phyloP scores from a whole-genome alignment of 805 yeast genomes.

The Saturnispora kantuleensis region DNA sequence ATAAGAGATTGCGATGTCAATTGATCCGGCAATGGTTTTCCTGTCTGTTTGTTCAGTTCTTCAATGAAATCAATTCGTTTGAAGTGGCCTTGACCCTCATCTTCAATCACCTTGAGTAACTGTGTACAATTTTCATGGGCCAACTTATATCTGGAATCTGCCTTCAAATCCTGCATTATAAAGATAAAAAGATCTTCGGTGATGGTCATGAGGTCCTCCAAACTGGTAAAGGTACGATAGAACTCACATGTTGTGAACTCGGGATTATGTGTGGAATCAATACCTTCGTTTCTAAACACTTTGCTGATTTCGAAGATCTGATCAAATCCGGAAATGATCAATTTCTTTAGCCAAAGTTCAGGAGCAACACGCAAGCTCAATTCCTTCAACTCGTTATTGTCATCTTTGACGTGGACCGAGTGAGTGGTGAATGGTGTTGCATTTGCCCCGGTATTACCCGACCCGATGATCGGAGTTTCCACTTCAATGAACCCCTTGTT shows the following conservation, averaged over 20 bases:
- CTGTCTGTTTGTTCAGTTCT: conserved; percentile 47
- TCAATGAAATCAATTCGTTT: conserved; percentile 54
- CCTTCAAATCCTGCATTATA: conserved; percentile 29
- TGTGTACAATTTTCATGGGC: conserved; percentile 20
- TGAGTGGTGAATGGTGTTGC: conserved; percentile 77
- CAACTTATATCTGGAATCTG: conserved; percentile 9
- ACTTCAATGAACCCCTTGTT: conserved; percentile 62
- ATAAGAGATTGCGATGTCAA: conserved; percentile 33
- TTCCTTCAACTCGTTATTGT: conserved; percentile 17
- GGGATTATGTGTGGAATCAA: conserved; percentile 89
- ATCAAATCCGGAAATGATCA: conserved; percentile 79
- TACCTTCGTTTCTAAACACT: conserved; percentile 84
- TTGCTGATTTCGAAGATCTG: conserved; percentile 80
- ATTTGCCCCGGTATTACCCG: conserved; percentile 71
- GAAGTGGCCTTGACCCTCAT: conserved; percentile 24
- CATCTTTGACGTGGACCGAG: conserved; percentile 25
- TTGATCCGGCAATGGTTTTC: conserved; percentile 32
- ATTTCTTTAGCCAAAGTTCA: conserved; percentile 82
- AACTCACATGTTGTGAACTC: conserved; percentile 90
- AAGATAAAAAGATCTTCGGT: conserved; percentile 48
- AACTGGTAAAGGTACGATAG: conserved; percentile 60
- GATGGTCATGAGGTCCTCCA: conserved; percentile 55
- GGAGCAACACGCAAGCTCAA: conserved; percentile 84
- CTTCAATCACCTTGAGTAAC: conserved; percentile 10
- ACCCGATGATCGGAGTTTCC: conserved; percentile 74